A percentile compares a stretch with the other conserved stretches of the same genome.
phyloP scores from a whole-genome alignment of 1,284 basidiomycete genomes.

The Cryptococcus floricola region DNA sequence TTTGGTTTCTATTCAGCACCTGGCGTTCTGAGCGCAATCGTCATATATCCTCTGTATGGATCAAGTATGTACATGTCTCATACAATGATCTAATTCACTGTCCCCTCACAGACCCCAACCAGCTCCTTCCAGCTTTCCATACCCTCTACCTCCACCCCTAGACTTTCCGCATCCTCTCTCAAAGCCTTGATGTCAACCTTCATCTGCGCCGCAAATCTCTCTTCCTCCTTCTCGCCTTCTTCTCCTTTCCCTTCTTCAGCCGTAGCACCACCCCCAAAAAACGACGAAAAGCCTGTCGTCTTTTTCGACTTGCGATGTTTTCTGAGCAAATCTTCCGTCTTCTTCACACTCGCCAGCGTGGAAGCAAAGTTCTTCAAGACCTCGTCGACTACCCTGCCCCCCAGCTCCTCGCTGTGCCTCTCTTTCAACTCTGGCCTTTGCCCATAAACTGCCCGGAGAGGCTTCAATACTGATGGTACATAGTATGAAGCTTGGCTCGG shows the following conservation, averaged over 20 bases:
- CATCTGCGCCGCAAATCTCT: slow-evolving; percentile 73
- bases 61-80: too few relatives aligned
- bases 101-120: neutral
- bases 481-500: slow-evolving; percentile 66
- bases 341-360: slow-evolving; percentile 73
- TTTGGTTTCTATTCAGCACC: too few relatives aligned
- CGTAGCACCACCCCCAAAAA: slow-evolving; percentile 54
- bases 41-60: too few relatives aligned
- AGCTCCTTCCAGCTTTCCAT: slow-evolving; percentile 50
- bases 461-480: slow-evolving; percentile 71
- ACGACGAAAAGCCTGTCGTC: slow-evolving; percentile 59
- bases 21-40: too few relatives aligned
- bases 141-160: slow-evolving; percentile 63
- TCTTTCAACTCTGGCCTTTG: slow-evolving; percentile 59
- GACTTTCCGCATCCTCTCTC: slow-evolving; percentile 64
- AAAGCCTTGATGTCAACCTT: slow-evolving; percentile 77
- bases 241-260: neutral
- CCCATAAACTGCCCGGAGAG: slow-evolving; percentile 71
- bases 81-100: too few relatives aligned
- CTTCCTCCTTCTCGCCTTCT: slow-evolving; percentile 54
- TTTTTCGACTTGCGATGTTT: slow-evolving; percentile 82
- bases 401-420: slow-evolving; percentile 57
- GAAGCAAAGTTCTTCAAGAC: slow-evolving; percentile 60
- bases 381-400: slow-evolving; percentile 65
- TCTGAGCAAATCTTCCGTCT: slow-evolving; percentile 80